phyloP scores from a whole-genome alignment of 2,329 filamentous ascomycete species.

The Nannizziopsis barbatae region DNA sequence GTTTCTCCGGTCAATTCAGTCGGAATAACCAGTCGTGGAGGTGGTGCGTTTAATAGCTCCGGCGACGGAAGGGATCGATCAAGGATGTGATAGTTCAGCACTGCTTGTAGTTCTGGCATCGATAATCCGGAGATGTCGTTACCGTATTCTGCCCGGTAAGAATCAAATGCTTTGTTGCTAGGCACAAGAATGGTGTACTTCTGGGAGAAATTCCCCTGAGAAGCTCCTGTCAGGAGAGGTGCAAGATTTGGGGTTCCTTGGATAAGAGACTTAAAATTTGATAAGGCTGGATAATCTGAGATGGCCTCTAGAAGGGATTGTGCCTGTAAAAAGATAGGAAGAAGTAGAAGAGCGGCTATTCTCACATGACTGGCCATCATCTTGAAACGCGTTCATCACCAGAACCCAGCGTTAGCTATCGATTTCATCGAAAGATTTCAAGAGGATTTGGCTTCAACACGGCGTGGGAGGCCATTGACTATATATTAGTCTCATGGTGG shows the following conservation, averaged over 20 bases:
- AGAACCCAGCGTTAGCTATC: too few relatives aligned
- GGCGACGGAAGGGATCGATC: neutral
- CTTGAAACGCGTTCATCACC: neutral
- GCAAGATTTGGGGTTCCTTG: neutral
- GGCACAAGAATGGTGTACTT: slow-evolving; percentile 10
- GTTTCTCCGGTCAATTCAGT: slow-evolving; percentile 7
- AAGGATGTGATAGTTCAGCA: slow-evolving; percentile 10
- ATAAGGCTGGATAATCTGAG: neutral
- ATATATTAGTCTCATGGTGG: too few relatives aligned
- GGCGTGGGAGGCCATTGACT: too few relatives aligned
- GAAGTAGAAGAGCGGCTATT: neutral
- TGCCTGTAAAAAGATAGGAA: neutral
- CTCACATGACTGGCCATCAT: neutral
- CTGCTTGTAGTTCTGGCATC: slow-evolving; percentile 1
- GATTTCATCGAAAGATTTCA: too few relatives aligned
- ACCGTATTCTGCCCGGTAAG: slow-evolving; percentile 1
- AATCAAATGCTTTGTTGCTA: slow-evolving; percentile 7
- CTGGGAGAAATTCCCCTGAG: neutral
- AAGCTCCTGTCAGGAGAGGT: too few relatives aligned
- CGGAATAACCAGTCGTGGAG: slow-evolving; percentile 5
- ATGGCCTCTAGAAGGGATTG: neutral
- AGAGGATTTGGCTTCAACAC: too few relatives aligned
- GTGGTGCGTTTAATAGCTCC: slow-evolving; percentile 4
- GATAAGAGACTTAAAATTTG: neutral
- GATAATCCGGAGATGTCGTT: slow-evolving; percentile 1